phyloP scores from a whole-genome alignment of 1,284 basidiomycete species.

The Tilletiopsis washingtonensis region DNA sequence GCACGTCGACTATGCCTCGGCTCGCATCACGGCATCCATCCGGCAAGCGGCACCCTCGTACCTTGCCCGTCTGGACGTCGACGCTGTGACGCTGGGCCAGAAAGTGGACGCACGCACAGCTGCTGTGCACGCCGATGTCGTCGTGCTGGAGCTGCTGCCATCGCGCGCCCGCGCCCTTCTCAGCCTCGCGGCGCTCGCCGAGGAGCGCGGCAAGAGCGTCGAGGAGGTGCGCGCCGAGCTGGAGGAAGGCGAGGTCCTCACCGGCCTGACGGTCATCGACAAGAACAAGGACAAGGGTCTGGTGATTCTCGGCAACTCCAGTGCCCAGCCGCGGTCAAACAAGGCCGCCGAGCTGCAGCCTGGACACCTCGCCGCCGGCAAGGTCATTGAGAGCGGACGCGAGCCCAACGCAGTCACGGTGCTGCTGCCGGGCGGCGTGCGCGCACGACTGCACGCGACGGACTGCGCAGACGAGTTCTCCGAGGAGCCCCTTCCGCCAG shows the following conservation, averaged over 20 bases:
- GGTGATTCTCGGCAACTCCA: conserved; percentile 55
- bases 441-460: conserved; percentile 50
- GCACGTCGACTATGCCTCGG: conserved; percentile 59
- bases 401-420: conserved; percentile 26
- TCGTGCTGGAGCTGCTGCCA: conserved; percentile 37
- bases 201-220: conserved; percentile 61
- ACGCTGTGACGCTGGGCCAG: conserved; percentile 37
- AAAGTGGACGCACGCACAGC: conserved; percentile 36
- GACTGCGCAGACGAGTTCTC: conserved; percentile 72
- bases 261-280: conserved; percentile 77
- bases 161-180: conserved; percentile 70
- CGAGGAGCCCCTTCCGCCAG: conserved; percentile 58
- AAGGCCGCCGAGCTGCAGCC: conserved; percentile 4
- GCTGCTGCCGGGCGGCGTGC: conserved; percentile 16
- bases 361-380: conserved; percentile 18
- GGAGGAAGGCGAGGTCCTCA: conserved; percentile 64
- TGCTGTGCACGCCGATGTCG: conserved; percentile 39
- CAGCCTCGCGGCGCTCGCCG: conserved; percentile 79
- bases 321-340: not conserved
- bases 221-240: conserved; percentile 64
- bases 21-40: conserved; percentile 74
- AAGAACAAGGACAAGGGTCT: conserved; percentile 79
- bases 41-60: conserved; percentile 59
- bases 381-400: conserved; percentile 16
- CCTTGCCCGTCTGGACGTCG: conserved; percentile 39